Percentiles rank a stretch among this genome's conserved stretches.
phyloP scores from a whole-genome alignment of 2,329 filamentous ascomycete genomes.

The Cordyceps pruinosa region DNA sequence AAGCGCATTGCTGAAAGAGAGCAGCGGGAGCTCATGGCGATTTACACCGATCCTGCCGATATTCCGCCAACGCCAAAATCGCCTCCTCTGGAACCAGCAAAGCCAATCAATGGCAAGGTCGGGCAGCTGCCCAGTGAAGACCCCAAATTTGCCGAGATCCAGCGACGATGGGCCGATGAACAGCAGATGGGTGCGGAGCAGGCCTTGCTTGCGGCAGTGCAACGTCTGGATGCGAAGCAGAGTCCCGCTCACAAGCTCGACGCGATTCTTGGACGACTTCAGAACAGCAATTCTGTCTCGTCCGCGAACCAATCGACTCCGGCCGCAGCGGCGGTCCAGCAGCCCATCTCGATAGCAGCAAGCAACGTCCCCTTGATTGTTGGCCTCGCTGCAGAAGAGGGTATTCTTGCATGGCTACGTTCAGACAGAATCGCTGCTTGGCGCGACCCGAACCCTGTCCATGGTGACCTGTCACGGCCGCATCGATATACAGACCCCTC shows the following conservation, averaged over 20 bases:
- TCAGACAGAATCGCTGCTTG: constrained; percentile 39
- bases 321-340: neutral
- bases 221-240: constrained; percentile 34
- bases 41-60: constrained; percentile 47
- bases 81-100: constrained; percentile 32
- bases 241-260: constrained; percentile 32
- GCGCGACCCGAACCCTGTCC: constrained; percentile 33
- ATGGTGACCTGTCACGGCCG: constrained; percentile 25
- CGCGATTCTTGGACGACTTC: constrained; percentile 32
- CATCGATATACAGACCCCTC: constrained; percentile 36
- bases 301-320: neutral
- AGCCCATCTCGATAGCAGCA: neutral
- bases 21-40: constrained; percentile 52
- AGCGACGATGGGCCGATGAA: constrained; percentile 42
- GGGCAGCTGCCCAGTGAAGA: constrained; percentile 33
- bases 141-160: constrained; percentile 40
- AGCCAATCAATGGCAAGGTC: constrained; percentile 22
- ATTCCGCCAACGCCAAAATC: constrained; percentile 52
- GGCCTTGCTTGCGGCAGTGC: constrained; percentile 36
- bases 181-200: constrained; percentile 36
- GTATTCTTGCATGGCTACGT: constrained; percentile 36
- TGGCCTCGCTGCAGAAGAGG: constrained; percentile 32
- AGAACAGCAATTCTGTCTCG: constrained; percentile 16
- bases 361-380: constrained; percentile 24
- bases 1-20: constrained; percentile 50